Evolutionary conservation across 179 eudicot genomes (phyloP).

Genomic region (Actinidia arguta): DNA sequence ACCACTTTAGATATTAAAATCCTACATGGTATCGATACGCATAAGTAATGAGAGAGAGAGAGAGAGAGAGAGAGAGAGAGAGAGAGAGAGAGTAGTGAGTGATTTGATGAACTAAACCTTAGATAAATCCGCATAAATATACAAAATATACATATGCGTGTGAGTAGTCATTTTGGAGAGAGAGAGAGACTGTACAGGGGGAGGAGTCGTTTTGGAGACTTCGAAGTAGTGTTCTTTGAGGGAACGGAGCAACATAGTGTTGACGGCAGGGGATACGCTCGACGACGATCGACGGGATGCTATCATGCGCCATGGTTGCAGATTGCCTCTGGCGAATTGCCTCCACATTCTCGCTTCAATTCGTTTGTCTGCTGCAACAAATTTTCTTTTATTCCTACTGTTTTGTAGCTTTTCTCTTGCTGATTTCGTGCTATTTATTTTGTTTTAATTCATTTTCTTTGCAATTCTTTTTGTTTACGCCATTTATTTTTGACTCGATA

Average conservation of each 20-base stretch:
- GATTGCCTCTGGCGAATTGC: slow-evolving; percentile 35
- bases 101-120: slow-evolving; percentile 21
- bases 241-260: slow-evolving; percentile 70
- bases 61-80: too few species aligned
- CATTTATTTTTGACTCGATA: too few species aligned
- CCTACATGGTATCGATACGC: not conserved
- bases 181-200: slow-evolving; percentile 57
- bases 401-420: too few species aligned
- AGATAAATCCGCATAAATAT: not conserved
- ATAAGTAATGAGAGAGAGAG: not conserved
- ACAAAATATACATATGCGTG: not conserved
- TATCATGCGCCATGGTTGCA: slow-evolving; percentile 45
- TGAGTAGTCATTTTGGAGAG: not conserved
- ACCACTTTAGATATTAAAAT: not conserved
- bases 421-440: too few species aligned
- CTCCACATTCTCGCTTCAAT: slow-evolving; percentile 48
- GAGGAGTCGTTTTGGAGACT: slow-evolving; percentile 90
- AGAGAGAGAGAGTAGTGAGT: not conserved
- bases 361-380: too few species aligned
- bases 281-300: slow-evolving; percentile 30
- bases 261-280: slow-evolving; percentile 62
- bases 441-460: too few species aligned
- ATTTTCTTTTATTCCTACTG: too few species aligned
- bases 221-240: slow-evolving; percentile 90
- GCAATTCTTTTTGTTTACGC: too few species aligned